phyloP scores from a whole-genome alignment of 768 basidiomycete genomes.

The Astraeus odoratus region DNA sequence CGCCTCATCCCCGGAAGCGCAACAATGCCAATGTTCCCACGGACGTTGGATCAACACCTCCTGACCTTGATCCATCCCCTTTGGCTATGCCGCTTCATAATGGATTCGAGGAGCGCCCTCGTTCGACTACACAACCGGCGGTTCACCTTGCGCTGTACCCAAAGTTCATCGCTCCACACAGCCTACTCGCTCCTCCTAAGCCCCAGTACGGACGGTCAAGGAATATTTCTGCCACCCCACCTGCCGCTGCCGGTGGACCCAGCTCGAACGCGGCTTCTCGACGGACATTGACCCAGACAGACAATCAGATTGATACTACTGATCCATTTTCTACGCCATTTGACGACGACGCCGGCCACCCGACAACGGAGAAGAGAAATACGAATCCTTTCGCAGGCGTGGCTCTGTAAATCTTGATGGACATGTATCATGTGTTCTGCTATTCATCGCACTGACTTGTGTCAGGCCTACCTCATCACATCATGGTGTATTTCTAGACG shows the following conservation, averaged over 20 bases:
- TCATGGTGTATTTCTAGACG: conserved; percentile 22
- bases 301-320: conserved; percentile 23
- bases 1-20: conserved; percentile 25
- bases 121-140: conserved; percentile 9
- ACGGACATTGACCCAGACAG: conserved; percentile 33
- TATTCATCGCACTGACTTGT: conserved; percentile 1
- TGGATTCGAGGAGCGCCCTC: conserved; percentile 26
- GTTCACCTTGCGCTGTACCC: conserved; percentile 13
- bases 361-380: conserved; percentile 35
- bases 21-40: conserved; percentile 31
- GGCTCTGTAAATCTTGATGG: conserved; percentile 22
- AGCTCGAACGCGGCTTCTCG: conserved; percentile 35
- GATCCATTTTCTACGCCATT: conserved; percentile 75
- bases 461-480: not conserved
- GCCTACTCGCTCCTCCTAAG: conserved; percentile 11
- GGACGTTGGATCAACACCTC: conserved; percentile 25
- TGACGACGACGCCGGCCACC: conserved; percentile 54
- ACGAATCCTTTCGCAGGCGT: conserved; percentile 46
- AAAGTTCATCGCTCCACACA: conserved; percentile 8
- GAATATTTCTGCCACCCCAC: conserved; percentile 14
- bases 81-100: conserved; percentile 38
- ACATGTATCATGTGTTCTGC: conserved; percentile 12
- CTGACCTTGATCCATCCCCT: conserved; percentile 18
- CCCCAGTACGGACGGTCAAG: conserved; percentile 17
- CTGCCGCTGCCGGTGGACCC: conserved; percentile 15